These are phyloP conservation scores for Sparassis latifolia DNA, from an alignment of 1,284 basidiomycete genomes.

Conservation along the genomic window DNA sequence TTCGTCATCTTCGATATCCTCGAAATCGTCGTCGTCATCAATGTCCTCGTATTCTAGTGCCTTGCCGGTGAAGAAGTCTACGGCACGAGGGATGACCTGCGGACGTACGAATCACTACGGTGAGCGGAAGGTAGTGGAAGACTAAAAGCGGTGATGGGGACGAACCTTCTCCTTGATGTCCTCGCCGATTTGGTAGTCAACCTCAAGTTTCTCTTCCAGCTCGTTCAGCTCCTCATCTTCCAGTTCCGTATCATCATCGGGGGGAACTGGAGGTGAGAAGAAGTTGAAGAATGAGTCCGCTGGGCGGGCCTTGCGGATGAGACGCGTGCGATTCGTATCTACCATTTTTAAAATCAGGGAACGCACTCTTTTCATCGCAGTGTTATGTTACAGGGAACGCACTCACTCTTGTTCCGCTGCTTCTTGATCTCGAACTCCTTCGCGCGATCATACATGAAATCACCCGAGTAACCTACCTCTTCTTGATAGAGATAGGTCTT, in stretches of 20 bases:
- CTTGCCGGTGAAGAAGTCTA: conserved; percentile 97
- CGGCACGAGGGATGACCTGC: conserved; percentile 88
- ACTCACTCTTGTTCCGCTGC: conserved; percentile 96
- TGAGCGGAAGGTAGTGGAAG: neutral
- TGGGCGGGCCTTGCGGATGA: conserved; percentile 84
- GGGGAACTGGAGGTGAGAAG: conserved; percentile 83
- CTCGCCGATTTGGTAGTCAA: conserved; percentile 98
- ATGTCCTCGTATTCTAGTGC: conserved; percentile 84
- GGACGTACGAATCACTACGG: neutral
- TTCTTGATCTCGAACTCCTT: conserved; percentile 99
- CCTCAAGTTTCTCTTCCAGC: conserved; percentile 88
- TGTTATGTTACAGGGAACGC: conserved; percentile 7
- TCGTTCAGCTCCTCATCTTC: conserved; percentile 87
- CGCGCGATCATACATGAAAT: conserved; percentile 93
- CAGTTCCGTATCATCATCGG: conserved; percentile 73
- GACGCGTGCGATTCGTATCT: conserved; percentile 92
- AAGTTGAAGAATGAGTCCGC: conserved; percentile 98
- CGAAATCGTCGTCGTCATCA: conserved; percentile 64
- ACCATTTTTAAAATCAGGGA: conserved; percentile 3
- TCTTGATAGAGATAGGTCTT: conserved; percentile 97
- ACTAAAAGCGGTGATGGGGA: neutral
- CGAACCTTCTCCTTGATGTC: conserved; percentile 93
- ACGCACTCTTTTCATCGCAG: neutral
- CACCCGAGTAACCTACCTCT: conserved; percentile 89
- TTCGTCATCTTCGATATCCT: conserved; percentile 43